These are phyloP conservation scores for Juglanconis sp. DNA, from an alignment of 2,329 filamentous ascomycete genomes.

Conservation along the genomic window DNA sequence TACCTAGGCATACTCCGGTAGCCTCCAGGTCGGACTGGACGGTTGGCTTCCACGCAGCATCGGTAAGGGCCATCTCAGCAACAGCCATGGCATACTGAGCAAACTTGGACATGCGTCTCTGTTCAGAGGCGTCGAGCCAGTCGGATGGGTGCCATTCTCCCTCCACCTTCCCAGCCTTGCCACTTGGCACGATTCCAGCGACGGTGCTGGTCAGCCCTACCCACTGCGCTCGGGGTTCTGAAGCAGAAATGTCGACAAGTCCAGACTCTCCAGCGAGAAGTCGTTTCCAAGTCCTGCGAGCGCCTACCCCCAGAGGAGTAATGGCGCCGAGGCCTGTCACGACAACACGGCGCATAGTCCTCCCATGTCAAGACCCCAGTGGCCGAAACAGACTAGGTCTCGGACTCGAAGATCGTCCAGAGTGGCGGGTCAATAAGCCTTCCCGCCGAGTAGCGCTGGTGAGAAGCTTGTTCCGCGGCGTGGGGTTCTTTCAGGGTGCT, in stretches of 20 bases:
- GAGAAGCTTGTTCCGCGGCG: neutral
- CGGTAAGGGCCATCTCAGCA: conserved; percentile 77
- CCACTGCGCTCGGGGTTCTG: conserved; percentile 58
- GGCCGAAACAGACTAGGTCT: neutral
- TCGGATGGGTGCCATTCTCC: conserved; percentile 49
- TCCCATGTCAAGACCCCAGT: conserved; percentile 34
- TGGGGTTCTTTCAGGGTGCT: too few relatives aligned
- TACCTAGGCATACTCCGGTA: conserved; percentile 89
- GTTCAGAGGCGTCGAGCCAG: conserved; percentile 52
- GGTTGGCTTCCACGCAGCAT: conserved; percentile 72
- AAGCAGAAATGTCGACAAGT: conserved; percentile 67
- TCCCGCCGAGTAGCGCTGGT: neutral
- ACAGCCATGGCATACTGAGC: conserved; percentile 89
- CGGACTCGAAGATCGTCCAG: neutral
- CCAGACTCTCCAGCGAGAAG: conserved; percentile 78
- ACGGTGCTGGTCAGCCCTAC: conserved; percentile 76
- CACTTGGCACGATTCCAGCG: conserved; percentile 72
- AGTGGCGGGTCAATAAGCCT: neutral
- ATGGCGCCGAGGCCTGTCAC: conserved; percentile 80
- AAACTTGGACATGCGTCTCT: conserved; percentile 84
- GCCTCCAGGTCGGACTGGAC: conserved; percentile 62
- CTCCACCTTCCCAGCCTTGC: conserved; percentile 33
- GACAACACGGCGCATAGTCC: conserved; percentile 68
- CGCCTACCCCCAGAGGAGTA: conserved; percentile 78
- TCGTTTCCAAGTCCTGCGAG: conserved; percentile 74